These are phyloP conservation scores for Escallonia rubra DNA, from an alignment of 129 eudicot species.

Conservation along the genomic window DNA sequence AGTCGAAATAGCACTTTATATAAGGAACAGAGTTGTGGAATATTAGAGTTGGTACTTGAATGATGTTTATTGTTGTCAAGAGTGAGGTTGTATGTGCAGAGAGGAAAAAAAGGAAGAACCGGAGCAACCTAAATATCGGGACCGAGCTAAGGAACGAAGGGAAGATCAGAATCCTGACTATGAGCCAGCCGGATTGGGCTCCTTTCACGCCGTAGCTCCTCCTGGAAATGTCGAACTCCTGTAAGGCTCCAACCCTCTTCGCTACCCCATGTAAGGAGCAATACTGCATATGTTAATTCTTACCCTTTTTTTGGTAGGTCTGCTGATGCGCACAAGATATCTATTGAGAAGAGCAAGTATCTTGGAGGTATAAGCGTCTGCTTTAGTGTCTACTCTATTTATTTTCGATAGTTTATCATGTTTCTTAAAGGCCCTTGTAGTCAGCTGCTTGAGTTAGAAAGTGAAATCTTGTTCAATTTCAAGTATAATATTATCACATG, in stretches of 20 bases:
- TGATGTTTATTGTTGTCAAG: background rate
- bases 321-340: slow-evolving; percentile 86
- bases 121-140: slow-evolving; percentile 71
- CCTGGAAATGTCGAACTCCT: slow-evolving; percentile 77
- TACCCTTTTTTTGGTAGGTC: slow-evolving; percentile 36
- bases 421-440: background rate
- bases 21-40: background rate
- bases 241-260: slow-evolving; percentile 22
- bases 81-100: slow-evolving; percentile 28
- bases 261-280: background rate
- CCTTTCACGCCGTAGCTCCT: slow-evolving; percentile 96
- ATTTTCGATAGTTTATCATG: background rate
- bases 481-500: background rate
- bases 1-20: background rate
- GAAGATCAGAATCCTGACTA: slow-evolving; percentile 96
- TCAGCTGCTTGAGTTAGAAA: background rate
- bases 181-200: slow-evolving; percentile 60
- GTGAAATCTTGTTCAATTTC: no score
- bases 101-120: slow-evolving; percentile 88
- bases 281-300: background rate
- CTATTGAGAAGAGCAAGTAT: slow-evolving; percentile 94
- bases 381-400: background rate
- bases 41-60: background rate
- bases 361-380: slow-evolving; percentile 66
- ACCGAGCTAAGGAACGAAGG: slow-evolving; percentile 92